Evolutionary conservation across 345 rosid genomes (phyloP).

Genomic region (Eucalyptus urophylla): DNA sequence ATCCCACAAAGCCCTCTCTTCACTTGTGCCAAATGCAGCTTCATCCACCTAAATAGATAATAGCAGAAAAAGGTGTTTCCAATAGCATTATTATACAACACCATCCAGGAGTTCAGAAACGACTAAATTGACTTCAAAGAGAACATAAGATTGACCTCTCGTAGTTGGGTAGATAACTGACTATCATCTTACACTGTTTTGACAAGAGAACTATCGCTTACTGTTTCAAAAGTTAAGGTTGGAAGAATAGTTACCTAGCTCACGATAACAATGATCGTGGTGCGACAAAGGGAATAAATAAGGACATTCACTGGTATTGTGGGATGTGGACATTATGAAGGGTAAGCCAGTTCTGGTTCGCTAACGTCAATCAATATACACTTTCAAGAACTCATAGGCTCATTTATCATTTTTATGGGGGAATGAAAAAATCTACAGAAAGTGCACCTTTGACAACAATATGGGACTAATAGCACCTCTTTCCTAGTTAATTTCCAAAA

Average conservation of each 20-base stretch:
- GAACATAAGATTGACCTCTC: background rate
- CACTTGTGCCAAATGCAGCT: slow-evolving; percentile 52
- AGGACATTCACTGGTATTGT: background rate
- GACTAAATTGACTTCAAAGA: background rate
- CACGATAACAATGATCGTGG: background rate
- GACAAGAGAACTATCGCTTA: background rate
- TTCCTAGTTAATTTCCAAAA: background rate
- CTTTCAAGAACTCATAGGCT: background rate
- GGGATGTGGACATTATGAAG: background rate
- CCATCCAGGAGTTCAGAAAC: background rate
- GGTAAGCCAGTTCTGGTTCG: background rate
- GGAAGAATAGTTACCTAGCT: background rate
- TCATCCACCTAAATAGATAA: slow-evolving; percentile 56
- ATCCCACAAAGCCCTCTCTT: slow-evolving; percentile 72
- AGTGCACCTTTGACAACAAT: background rate
- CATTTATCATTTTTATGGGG: background rate
- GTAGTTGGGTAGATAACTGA: background rate
- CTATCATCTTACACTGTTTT: background rate
- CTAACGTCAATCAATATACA: background rate
- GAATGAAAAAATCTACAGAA: background rate
- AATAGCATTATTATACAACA: background rate
- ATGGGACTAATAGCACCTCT: background rate
- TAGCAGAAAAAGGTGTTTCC: background rate
- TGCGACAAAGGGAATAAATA: background rate
- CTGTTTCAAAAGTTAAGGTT: background rate